These are phyloP conservation scores for Phanerochaete carnosa DNA, from an alignment of 768 basidiomycete genomes.

Conservation along the genomic window DNA sequence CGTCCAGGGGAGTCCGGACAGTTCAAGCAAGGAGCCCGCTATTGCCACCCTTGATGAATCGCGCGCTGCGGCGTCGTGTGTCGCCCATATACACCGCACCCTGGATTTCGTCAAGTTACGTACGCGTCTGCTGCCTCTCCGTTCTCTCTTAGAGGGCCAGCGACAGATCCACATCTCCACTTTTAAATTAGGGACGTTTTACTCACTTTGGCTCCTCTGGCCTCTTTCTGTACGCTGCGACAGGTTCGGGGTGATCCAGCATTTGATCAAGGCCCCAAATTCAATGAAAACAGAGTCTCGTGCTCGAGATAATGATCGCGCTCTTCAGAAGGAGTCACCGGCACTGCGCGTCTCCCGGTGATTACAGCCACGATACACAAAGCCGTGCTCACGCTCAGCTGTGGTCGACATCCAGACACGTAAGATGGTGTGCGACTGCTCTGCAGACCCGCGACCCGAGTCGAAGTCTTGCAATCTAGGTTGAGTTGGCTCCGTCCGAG, in stretches of 20 bases:
- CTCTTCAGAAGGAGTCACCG: background rate
- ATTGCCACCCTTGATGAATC: too few species aligned
- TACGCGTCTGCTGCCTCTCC: background rate
- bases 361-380: background rate
- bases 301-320: background rate
- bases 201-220: too few species aligned
- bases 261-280: background rate
- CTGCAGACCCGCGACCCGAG: background rate
- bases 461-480: background rate
- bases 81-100: background rate
- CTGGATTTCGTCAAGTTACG: background rate
- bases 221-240: too few species aligned
- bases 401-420: background rate
- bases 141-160: background rate
- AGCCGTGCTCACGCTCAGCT: background rate
- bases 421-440: background rate
- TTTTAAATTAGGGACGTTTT: too few species aligned
- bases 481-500: slow-evolving; percentile 5
- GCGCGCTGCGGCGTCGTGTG: background rate
- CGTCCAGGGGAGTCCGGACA: background rate
- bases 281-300: background rate
- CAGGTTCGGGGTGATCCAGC: background rate
- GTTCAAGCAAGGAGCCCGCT: background rate
- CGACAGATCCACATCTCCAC: background rate
- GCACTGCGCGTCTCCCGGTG: background rate